A percentile compares a stretch with the other conserved stretches of the same genome.
Conservation (phyloP, 257 asterid species). For the Jaltomata sinuosa region DNA sequence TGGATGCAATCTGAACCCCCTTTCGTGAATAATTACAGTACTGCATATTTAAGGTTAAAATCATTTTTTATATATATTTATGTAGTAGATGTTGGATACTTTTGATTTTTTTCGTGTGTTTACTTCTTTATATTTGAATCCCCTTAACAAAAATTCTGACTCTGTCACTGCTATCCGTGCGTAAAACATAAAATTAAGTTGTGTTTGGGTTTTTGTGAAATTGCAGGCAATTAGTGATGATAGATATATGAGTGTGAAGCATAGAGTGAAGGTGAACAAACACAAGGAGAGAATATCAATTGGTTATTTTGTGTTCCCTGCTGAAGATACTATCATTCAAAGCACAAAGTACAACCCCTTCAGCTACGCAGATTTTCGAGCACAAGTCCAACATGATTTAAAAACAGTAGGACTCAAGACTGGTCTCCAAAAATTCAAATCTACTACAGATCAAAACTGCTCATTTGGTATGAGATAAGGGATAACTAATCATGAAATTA, state of each 20-base stretch:
- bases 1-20: too few relatives aligned
- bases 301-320: conserved; percentile 73
- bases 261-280: conserved; percentile 60
- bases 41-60: too few relatives aligned
- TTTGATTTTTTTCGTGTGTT: too few relatives aligned
- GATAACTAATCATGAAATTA: too few relatives aligned
- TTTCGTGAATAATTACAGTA: too few relatives aligned
- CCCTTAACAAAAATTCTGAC: not conserved
- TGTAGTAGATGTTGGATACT: not conserved
- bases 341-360: conserved; percentile 68
- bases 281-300: conserved; percentile 58
- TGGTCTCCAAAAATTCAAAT: conserved; percentile 56
- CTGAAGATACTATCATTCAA: conserved; percentile 48
- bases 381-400: conserved; percentile 47
- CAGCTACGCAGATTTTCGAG: conserved; percentile 62
- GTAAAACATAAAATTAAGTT: not conserved
- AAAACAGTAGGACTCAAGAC: conserved; percentile 57
- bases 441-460: not conserved
- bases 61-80: not conserved
- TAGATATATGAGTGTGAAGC: conserved; percentile 43
- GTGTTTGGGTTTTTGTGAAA: not conserved
- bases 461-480: too few relatives aligned
- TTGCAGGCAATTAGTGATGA: conserved; percentile 70
- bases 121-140: too few relatives aligned
- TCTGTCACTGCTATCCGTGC: not conserved